Base-by-base conservation (phyloP, 148 eudicot species). In the Cornus suecica region DNA sequence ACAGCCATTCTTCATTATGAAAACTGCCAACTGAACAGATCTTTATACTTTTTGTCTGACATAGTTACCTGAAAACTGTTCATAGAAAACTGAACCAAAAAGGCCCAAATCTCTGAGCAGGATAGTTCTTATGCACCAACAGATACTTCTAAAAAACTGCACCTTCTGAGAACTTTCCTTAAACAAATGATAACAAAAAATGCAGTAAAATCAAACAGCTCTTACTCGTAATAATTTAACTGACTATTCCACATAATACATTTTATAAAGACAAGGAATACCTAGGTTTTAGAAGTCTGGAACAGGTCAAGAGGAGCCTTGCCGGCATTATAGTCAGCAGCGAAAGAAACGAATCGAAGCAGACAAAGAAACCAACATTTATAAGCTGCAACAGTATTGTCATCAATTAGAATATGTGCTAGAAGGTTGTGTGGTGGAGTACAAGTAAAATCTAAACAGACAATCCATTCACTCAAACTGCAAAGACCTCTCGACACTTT, bases 311-410 rank as follows among this genome's bases (percentile, higher is more conserved):
- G 78, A 85, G 66, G 67, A 88, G 83, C 79, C 99, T 87, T 60
- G 86, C 74, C 23, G 99, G 99, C 92, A 95, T 95, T 78, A 95
- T 91, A 74, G 99, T 95, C 66, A 95, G 84, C 84, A 92, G 66
- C 69, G 99, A 92, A 74, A 95, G 80, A 84, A 95, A 95, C 56
- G 97, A 91, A 87, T 95, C 96, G 78, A 92, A 74, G 84, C 97
- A 95, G 69, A 95, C 97, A 81, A 89, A 95, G 85, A 83, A 87
- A 73, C 99, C 97, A 77, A 95, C 90, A 71, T 91, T 79, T 77
- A 91, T 92, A 82, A 95, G 97, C 99, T 95, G 99, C 94, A 88
- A 80, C 76, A 74, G 52, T 20, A 69, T 29, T 25, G 6, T 22
- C 48, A 64, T 75, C 28, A 22, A 24, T 77, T 20, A 56, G 64